phyloP scores from a whole-genome alignment of 1,284 basidiomycete species.

The Puccinia triticina region DNA sequence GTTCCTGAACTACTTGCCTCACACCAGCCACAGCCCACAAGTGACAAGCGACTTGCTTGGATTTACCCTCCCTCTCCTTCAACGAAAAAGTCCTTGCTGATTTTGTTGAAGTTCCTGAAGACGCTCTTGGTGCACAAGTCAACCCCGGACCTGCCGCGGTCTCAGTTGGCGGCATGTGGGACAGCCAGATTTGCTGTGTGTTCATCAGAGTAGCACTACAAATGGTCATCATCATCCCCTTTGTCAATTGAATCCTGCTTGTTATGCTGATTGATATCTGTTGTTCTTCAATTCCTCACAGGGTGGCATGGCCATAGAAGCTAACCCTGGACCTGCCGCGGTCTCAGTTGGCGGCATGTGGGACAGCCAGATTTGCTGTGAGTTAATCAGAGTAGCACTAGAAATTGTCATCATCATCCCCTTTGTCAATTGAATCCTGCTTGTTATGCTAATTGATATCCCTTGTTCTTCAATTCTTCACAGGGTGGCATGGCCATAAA shows the following conservation, averaged over 20 bases:
- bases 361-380: slow-evolving; percentile 95
- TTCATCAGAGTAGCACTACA: slow-evolving; percentile 90
- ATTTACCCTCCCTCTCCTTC: slow-evolving; percentile 81
- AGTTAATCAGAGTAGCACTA: slow-evolving; percentile 85
- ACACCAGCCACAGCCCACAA: slow-evolving; percentile 70
- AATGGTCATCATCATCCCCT: slow-evolving; percentile 73
- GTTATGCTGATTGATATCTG: slow-evolving; percentile 1
- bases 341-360: slow-evolving; percentile 76
- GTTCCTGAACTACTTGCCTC: slow-evolving; percentile 90
- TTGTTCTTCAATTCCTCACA: slow-evolving; percentile 59
- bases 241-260: background rate
- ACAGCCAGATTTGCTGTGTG: slow-evolving; percentile 92
- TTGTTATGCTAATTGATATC: background rate
- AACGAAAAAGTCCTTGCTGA: slow-evolving; percentile 97
- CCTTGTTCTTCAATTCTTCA: background rate
- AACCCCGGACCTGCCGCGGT: background rate
- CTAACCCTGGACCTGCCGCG: background rate
- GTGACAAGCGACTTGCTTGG: slow-evolving; percentile 58
- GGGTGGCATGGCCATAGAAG: slow-evolving; percentile 96
- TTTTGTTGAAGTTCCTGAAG: slow-evolving; percentile 94
- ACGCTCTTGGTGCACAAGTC: slow-evolving; percentile 67
- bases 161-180: slow-evolving; percentile 82
- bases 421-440: background rate
- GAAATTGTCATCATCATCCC: slow-evolving; percentile 81
- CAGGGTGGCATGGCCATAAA: slow-evolving; percentile 97